Percentiles rank a stretch among this genome's conserved stretches.
Evolutionary conservation across 176 grass and related monocot genomes (phyloP).

Genomic region (Hsuehochloa calcarea): DNA sequence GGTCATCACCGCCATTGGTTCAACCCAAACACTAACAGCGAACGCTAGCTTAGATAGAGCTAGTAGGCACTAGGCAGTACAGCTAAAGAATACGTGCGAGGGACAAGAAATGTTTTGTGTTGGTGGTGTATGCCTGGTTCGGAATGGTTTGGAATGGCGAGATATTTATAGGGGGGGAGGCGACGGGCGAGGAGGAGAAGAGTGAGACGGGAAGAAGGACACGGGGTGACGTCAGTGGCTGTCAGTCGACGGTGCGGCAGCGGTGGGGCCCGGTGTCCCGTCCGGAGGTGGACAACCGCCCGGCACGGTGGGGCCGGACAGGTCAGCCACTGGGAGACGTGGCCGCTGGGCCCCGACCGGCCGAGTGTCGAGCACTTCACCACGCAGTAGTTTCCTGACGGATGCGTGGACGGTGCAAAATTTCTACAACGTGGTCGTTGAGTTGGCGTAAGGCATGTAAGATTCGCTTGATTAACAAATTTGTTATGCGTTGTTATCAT

Average conservation of each 20-base stretch:
- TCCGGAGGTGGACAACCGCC: conserved; percentile 41
- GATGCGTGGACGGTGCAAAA: not conserved
- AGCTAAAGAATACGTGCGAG: not conserved
- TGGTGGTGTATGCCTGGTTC: not conserved
- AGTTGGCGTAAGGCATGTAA: not conserved
- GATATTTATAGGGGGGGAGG: conserved; percentile 53
- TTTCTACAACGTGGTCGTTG: not conserved
- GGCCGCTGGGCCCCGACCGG: not conserved
- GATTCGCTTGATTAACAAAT: not conserved
- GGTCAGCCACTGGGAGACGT: conserved; percentile 28
- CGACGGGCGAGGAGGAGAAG: not conserved
- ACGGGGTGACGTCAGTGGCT: conserved; percentile 44
- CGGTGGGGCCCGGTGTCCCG: conserved; percentile 52
- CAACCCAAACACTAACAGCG: not conserved
- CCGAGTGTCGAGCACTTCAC: not conserved
- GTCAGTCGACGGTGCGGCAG: conserved; percentile 39
- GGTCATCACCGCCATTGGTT: conserved; percentile 70
- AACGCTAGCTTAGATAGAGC: not conserved
- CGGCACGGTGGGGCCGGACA: conserved; percentile 46
- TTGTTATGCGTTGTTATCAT: conserved; percentile 7
- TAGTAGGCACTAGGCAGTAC: not conserved
- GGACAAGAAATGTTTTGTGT: conserved; percentile 35
- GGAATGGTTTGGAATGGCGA: conserved; percentile 15
- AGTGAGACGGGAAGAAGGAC: conserved; percentile 24
- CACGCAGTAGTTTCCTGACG: not conserved